These are phyloP conservation scores for Paraglomus occultum DNA, from an alignment of 192 early-diverging fungal species.

Conservation along the genomic window DNA sequence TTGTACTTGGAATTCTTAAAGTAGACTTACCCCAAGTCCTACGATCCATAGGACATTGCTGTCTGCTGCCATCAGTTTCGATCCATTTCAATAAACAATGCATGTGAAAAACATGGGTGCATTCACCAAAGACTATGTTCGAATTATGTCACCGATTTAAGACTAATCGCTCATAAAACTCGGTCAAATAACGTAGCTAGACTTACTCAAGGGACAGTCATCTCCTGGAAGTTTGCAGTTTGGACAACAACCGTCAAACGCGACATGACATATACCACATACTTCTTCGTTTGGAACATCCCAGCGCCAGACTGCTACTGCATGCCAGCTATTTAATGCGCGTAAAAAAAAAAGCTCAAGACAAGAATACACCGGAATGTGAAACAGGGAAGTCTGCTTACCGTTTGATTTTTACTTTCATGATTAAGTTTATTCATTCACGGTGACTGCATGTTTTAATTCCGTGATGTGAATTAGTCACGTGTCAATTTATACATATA, in stretches of 20 bases:
- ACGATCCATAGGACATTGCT: constrained; percentile 89
- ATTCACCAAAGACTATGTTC: constrained; percentile 79
- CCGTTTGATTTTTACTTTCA: constrained; percentile 26
- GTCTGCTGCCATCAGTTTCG: constrained; percentile 61
- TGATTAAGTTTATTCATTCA: not conserved
- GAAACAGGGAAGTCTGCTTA: not conserved
- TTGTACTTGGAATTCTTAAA: not conserved
- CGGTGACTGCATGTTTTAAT: too few species aligned
- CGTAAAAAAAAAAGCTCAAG: not conserved
- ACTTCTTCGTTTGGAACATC: constrained; percentile 81
- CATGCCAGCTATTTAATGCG: constrained; percentile 59
- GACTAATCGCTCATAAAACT: not conserved
- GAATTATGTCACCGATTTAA: not conserved
- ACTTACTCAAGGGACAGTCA: constrained; percentile 73
- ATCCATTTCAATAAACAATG: constrained; percentile 90
- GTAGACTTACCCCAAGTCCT: constrained; percentile 17
- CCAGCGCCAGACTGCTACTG: constrained; percentile 89
- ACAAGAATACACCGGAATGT: not conserved
- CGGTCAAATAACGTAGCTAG: not conserved
- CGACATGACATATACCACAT: constrained; percentile 88
- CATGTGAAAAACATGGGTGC: constrained; percentile 91
- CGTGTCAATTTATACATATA: too few species aligned
- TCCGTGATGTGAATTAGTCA: too few species aligned
- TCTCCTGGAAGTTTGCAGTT: constrained; percentile 84
- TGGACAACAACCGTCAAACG: constrained; percentile 85